Evolutionary conservation across 371 early-diverging fungal genomes (phyloP).

Genomic region (Lichtheimia ramosa): DNA sequence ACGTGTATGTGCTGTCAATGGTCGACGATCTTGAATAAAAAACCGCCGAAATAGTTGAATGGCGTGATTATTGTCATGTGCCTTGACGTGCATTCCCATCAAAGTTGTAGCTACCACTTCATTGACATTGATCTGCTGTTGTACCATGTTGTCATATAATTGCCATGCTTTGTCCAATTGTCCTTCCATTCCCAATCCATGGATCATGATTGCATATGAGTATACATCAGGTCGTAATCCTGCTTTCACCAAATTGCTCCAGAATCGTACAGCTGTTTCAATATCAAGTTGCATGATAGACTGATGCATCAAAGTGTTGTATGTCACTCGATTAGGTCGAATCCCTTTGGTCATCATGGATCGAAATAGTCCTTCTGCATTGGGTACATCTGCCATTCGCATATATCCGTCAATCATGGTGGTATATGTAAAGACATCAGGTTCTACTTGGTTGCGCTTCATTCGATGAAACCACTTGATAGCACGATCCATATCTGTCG

Average conservation of each 20-base stretch:
- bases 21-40: conserved; percentile 15
- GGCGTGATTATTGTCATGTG: conserved; percentile 40
- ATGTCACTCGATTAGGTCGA: conserved; percentile 41
- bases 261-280: conserved; percentile 40
- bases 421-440: conserved; percentile 44
- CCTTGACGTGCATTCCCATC: conserved; percentile 50
- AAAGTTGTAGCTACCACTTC: conserved; percentile 37
- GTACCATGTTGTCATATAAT: conserved; percentile 33
- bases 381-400: conserved; percentile 34
- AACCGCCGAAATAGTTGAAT: conserved; percentile 35
- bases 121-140: conserved; percentile 26
- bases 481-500: conserved; percentile 35
- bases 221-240: conserved; percentile 44
- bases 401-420: conserved; percentile 50
- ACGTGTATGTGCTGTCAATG: conserved; percentile 31
- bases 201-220: conserved; percentile 47
- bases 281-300: conserved; percentile 38
- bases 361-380: conserved; percentile 34
- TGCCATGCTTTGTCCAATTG: conserved; percentile 49
- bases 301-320: conserved; percentile 49
- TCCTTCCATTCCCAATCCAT: conserved; percentile 35
- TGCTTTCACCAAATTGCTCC: conserved; percentile 35
- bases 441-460: conserved; percentile 20
- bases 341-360: conserved; percentile 34
- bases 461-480: conserved; percentile 39